These are phyloP conservation scores for Pholiota molesta DNA, from an alignment of 768 basidiomycete genomes.

Conservation along the genomic window DNA sequence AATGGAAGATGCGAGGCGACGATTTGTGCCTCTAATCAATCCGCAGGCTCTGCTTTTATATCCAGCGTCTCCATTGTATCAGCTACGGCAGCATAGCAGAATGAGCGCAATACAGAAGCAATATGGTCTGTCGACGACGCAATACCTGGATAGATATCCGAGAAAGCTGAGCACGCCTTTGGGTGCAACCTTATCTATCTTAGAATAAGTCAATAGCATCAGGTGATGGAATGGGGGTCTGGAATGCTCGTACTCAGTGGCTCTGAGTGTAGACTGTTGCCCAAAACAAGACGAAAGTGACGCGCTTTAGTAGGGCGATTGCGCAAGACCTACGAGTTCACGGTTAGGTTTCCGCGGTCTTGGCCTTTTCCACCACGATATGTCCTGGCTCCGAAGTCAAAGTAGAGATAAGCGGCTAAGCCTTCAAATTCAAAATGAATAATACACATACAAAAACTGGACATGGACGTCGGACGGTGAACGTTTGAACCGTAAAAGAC, in stretches of 20 bases:
- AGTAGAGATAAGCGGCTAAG: background rate
- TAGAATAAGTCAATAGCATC: background rate
- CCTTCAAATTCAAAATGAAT: background rate
- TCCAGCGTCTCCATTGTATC: background rate
- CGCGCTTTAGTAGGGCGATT: slow-evolving; percentile 20
- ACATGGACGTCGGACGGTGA: background rate
- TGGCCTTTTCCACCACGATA: background rate
- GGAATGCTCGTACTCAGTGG: background rate
- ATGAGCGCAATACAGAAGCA: slow-evolving; percentile 25
- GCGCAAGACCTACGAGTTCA: slow-evolving; percentile 17
- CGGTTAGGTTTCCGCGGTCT: slow-evolving; percentile 24
- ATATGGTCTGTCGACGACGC: slow-evolving; percentile 26
- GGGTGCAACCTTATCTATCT: slow-evolving; percentile 17
- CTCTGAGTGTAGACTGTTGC: slow-evolving; percentile 12
- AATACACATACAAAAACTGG: background rate
- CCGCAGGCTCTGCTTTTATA: background rate
- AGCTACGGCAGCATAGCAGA: background rate
- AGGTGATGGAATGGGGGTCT: slow-evolving; percentile 2
- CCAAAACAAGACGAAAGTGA: slow-evolving; percentile 13
- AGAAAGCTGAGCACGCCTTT: slow-evolving; percentile 13
- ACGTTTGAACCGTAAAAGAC: too few relatives aligned
- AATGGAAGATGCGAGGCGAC: background rate
- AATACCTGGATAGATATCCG: slow-evolving; percentile 22
- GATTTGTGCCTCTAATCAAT: slow-evolving; percentile 2
- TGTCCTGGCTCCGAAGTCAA: background rate